Evolutionary conservation across 306 rosid species (phyloP).

Genomic region (Nissolia schottii): DNA sequence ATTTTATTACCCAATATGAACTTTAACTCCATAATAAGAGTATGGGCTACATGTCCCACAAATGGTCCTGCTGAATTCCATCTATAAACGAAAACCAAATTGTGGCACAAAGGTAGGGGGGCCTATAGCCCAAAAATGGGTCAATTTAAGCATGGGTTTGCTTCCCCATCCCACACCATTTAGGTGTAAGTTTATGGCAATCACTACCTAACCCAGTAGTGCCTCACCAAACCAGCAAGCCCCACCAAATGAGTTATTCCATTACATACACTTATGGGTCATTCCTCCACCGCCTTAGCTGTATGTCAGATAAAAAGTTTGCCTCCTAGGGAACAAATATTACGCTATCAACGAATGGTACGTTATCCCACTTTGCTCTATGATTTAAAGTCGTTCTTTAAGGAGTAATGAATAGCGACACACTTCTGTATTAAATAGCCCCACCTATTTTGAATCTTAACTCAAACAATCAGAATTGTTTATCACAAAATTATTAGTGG

Average conservation of each 20-base stretch:
- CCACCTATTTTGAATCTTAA: constrained; percentile 10
- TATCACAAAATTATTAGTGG: too few relatives aligned
- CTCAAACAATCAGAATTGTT: too few relatives aligned
- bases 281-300: constrained; percentile 48
- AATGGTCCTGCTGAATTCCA: background rate
- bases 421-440: background rate
- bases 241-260: constrained; percentile 44
- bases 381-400: constrained; percentile 19
- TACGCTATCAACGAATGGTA: constrained; percentile 12
- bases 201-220: constrained; percentile 35
- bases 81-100: constrained; percentile 7
- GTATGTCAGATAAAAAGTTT: constrained; percentile 51
- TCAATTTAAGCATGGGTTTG: constrained; percentile 74
- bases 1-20: too few relatives aligned
- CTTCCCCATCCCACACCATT: constrained; percentile 54
- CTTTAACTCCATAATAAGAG: constrained; percentile 18
- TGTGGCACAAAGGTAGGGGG: constrained; percentile 41
- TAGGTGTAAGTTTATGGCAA: constrained; percentile 32
- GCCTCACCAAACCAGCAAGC: constrained; percentile 36
- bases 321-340: constrained; percentile 71
- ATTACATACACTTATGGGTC: constrained; percentile 42
- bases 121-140: constrained; percentile 40
- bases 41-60: constrained; percentile 43
- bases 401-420: background rate
- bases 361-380: constrained; percentile 17